Evolutionary conservation across 2,329 filamentous ascomycete species (phyloP).

Genomic region (Meredithiella fracta): DNA sequence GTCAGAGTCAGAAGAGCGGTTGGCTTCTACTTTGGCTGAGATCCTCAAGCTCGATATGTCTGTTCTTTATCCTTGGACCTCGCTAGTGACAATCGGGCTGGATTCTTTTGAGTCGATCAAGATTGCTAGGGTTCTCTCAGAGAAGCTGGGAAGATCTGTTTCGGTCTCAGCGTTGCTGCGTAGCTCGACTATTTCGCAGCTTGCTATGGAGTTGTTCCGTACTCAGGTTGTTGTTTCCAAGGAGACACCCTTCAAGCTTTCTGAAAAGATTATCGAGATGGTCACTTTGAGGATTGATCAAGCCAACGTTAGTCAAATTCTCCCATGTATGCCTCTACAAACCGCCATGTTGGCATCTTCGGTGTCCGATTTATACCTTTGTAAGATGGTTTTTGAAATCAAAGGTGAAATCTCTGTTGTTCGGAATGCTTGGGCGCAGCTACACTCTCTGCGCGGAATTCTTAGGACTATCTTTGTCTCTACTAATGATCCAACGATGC

Average conservation of each 20-base stretch:
- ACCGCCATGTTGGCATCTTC: constrained; percentile 45
- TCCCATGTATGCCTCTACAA: constrained; percentile 56
- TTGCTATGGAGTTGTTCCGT: constrained; percentile 25
- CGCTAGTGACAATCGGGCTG: constrained; percentile 62
- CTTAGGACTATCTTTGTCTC: constrained; percentile 59
- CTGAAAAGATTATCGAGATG: background rate
- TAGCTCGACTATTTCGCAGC: constrained; percentile 45
- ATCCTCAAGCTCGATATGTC: constrained; percentile 29
- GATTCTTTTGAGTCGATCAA: constrained; percentile 72
- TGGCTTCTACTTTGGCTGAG: constrained; percentile 39
- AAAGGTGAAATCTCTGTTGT: constrained; percentile 33
- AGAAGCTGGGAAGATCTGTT: constrained; percentile 29
- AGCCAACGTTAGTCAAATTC: constrained; percentile 23
- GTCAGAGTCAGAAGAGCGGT: constrained; percentile 36
- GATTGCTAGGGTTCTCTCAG: constrained; percentile 41
- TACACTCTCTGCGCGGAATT: constrained; percentile 55
- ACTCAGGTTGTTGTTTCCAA: background rate
- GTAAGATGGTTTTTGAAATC: constrained; percentile 51
- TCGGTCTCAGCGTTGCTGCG: constrained; percentile 55
- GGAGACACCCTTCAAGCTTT: background rate
- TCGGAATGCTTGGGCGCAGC: constrained; percentile 41
- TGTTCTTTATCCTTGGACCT: constrained; percentile 45
- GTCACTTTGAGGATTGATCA: background rate
- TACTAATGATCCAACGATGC: constrained; percentile 41
- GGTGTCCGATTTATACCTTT: constrained; percentile 46